A percentile compares a stretch with the other conserved stretches of the same genome.
phyloP scores from a whole-genome alignment of 768 basidiomycete species.

The Leccinum imitatum region DNA sequence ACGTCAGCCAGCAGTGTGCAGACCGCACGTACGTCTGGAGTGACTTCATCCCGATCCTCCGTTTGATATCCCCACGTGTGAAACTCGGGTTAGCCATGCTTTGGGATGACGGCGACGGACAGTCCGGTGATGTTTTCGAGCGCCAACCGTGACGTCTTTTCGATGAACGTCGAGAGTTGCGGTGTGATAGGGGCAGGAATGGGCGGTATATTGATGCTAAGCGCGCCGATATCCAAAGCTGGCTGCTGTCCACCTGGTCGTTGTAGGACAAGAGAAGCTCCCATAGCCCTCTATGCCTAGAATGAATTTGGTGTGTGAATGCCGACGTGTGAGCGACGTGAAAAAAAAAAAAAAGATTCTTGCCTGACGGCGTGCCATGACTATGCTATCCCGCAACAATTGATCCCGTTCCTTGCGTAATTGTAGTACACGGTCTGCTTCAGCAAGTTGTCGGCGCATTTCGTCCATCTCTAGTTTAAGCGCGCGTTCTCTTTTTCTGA shows the following conservation, averaged over 20 bases:
- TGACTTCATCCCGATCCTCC: conserved; percentile 34
- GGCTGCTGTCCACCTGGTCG: conserved; percentile 38
- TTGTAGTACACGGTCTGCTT: conserved; percentile 63
- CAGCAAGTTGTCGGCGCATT: conserved; percentile 56
- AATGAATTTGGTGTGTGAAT: conserved; percentile 3
- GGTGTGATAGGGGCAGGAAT: conserved; percentile 32
- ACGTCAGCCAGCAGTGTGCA: background rate
- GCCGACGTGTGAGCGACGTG: background rate
- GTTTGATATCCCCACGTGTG: conserved; percentile 36
- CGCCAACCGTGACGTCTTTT: conserved; percentile 16
- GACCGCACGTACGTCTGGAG: conserved; percentile 29
- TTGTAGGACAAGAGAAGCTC: conserved; percentile 59
- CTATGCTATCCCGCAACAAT: conserved; percentile 79
- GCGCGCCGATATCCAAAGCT: conserved; percentile 49
- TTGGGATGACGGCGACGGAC: conserved; percentile 29
- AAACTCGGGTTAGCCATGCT: conserved; percentile 29
- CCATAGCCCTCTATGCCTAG: conserved; percentile 80
- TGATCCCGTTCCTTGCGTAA: conserved; percentile 76
- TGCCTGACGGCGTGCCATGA: conserved; percentile 67
- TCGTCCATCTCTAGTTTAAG: conserved; percentile 62
- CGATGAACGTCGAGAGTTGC: conserved; percentile 20
- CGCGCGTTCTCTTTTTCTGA: conserved; percentile 67
- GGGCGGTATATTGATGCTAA: conserved; percentile 58
- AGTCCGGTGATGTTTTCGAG: conserved; percentile 31
- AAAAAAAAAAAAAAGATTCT: conserved; percentile 10